Evolutionary conservation across 148 eudicot genomes (phyloP).

Genomic region (Silene uniflora): DNA sequence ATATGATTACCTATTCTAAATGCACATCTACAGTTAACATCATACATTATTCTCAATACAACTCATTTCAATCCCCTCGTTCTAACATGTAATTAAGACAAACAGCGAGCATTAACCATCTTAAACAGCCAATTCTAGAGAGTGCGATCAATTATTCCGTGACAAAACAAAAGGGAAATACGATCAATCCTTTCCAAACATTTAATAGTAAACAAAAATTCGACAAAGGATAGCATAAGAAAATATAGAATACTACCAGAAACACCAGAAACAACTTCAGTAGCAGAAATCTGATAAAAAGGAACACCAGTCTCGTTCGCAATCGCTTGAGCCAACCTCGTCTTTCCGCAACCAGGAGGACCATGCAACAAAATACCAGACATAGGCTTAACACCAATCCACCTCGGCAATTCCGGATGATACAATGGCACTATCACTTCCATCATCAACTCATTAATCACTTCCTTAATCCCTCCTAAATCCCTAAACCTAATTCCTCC

Average conservation of each 20-base stretch:
- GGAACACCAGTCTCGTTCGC: conserved; percentile 79
- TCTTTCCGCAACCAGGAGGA: conserved; percentile 95
- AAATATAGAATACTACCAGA: conserved; percentile 40
- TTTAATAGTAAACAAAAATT: not conserved
- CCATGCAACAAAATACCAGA: conserved; percentile 75
- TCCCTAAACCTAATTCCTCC: conserved; percentile 57
- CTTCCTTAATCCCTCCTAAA: conserved; percentile 63
- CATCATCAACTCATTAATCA: conserved; percentile 55
- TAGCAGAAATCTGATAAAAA: conserved; percentile 70
- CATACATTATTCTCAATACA: not conserved
- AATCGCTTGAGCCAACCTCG: conserved; percentile 81
- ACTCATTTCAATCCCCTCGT: not conserved
- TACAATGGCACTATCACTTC: conserved; percentile 70
- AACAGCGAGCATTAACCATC: not conserved
- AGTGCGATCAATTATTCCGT: not conserved
- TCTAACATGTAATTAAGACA: not conserved
- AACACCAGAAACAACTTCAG: conserved; percentile 79
- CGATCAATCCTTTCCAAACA: not conserved
- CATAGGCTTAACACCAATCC: conserved; percentile 52
- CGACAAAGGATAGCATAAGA: not conserved
- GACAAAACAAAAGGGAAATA: not conserved
- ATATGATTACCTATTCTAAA: not conserved
- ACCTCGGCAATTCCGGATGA: conserved; percentile 42
- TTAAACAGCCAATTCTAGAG: not conserved
- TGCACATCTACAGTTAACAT: not conserved